A percentile compares a stretch with the other conserved stretches of the same genome.
These are phyloP conservation scores for Boletus sp. DNA, from an alignment of 768 basidiomycete species.

Conservation along the genomic window DNA sequence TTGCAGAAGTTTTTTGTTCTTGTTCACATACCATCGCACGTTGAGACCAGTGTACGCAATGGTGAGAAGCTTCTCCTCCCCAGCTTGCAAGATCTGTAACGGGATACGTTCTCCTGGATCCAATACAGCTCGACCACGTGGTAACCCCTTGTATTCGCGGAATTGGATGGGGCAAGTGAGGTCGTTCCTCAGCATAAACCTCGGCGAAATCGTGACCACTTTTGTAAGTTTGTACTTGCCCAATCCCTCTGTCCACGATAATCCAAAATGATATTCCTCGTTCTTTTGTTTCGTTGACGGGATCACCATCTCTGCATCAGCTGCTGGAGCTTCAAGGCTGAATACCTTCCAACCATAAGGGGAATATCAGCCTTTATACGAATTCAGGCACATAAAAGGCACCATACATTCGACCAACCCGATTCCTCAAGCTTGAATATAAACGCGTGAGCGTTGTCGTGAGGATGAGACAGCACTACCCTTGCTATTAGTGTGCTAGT, in stretches of 20 bases:
- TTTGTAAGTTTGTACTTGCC: conserved; percentile 98
- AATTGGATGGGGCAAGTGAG: conserved; percentile 67
- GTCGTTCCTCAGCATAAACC: conserved; percentile 88
- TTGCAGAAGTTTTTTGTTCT: not conserved
- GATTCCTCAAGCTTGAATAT: conserved; percentile 80
- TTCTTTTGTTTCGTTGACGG: conserved; percentile 58
- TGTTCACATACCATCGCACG: conserved; percentile 63
- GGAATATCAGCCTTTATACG: conserved; percentile 4
- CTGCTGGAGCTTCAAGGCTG: conserved; percentile 87
- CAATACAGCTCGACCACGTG: conserved; percentile 58
- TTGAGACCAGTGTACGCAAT: conserved; percentile 85
- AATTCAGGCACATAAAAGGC: conserved; percentile 4
- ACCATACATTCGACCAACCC: conserved; percentile 78
- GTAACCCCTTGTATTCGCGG: conserved; percentile 79
- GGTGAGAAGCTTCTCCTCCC: conserved; percentile 73
- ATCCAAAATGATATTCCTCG: conserved; percentile 75
- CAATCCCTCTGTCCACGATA: conserved; percentile 92
- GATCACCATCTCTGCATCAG: conserved; percentile 81
- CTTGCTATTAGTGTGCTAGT: conserved; percentile 4
- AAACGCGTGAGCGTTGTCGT: conserved; percentile 80
- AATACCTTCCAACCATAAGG: conserved; percentile 50
- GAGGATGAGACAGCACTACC: conserved; percentile 82
- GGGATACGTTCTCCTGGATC: conserved; percentile 67
- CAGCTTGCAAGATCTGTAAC: conserved; percentile 63
- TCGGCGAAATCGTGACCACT: conserved; percentile 86